These are phyloP conservation scores for Apodospora peruviana DNA, from an alignment of 495 filamentous ascomycete species.

Conservation along the genomic window DNA sequence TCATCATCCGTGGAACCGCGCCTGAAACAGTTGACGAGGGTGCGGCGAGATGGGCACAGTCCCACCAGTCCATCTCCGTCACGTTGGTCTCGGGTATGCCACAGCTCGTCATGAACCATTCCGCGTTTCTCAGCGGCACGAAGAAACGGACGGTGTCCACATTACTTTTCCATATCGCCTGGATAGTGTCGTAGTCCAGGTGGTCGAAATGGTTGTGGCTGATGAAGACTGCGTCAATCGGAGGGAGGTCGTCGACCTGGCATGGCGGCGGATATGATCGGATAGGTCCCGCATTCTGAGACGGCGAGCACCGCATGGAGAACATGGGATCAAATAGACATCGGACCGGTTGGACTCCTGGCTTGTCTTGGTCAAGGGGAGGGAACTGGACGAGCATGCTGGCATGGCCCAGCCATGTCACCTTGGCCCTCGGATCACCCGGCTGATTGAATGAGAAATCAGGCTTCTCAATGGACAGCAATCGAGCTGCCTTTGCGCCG, in stretches of 20 bases:
- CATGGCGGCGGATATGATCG: slow-evolving; percentile 48
- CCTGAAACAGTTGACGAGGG: no score
- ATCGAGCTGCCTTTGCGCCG: slow-evolving; percentile 14
- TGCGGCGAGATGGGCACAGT: slow-evolving; percentile 30
- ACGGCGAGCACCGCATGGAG: slow-evolving; percentile 43
- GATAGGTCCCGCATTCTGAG: slow-evolving; percentile 40
- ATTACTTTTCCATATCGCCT: slow-evolving; percentile 26
- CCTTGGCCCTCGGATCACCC: slow-evolving; percentile 20
- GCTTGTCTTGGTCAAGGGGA: neutral
- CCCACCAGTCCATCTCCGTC: slow-evolving; percentile 50
- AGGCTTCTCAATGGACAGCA: slow-evolving; percentile 16
- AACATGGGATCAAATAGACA: slow-evolving; percentile 53
- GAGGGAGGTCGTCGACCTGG: slow-evolving; percentile 38
- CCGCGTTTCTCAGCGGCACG: slow-evolving; percentile 34
- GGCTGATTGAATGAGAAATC: slow-evolving; percentile 17
- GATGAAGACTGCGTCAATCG: slow-evolving; percentile 44
- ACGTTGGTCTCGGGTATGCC: slow-evolving; percentile 37
- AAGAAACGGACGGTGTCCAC: slow-evolving; percentile 36
- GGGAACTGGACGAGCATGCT: slow-evolving; percentile 39
- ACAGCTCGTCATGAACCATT: slow-evolving; percentile 30
- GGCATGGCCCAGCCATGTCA: slow-evolving; percentile 52
- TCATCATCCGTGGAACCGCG: slow-evolving; percentile 11
- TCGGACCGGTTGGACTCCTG: slow-evolving; percentile 16
- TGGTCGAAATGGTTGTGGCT: slow-evolving; percentile 53
- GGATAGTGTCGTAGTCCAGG: slow-evolving; percentile 38